Conservation (phyloP, 768 basidiomycete species). For the Rhizopogon sp. region DNA sequence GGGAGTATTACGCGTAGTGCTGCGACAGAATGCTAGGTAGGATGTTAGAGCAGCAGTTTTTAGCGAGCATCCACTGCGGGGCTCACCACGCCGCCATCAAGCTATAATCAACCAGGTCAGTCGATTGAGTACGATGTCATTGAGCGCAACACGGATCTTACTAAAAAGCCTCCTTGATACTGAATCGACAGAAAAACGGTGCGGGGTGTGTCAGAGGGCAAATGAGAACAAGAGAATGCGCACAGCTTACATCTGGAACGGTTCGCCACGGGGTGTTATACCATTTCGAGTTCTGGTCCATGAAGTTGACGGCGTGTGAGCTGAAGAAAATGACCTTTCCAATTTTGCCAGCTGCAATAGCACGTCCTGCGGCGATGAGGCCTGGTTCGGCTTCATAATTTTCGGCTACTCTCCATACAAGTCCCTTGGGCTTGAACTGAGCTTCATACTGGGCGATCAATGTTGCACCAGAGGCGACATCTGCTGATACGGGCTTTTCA, state of each 20-base stretch:
- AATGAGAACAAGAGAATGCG: background rate
- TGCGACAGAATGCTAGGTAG: conserved; percentile 57
- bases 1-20: conserved; percentile 59
- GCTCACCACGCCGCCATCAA: conserved; percentile 76
- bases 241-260: conserved; percentile 61
- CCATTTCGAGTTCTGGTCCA: conserved; percentile 65
- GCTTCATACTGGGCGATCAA: conserved; percentile 65
- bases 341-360: conserved; percentile 56
- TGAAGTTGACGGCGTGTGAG: conserved; percentile 42
- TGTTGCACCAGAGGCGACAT: conserved; percentile 55
- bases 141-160: conserved; percentile 31
- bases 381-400: conserved; percentile 70
- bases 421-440: conserved; percentile 58
- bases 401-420: conserved; percentile 81
- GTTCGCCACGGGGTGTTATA: conserved; percentile 84
- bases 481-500: conserved; percentile 82
- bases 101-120: conserved; percentile 30
- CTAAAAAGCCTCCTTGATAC: conserved; percentile 82
- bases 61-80: too few relatives aligned
- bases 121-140: background rate
- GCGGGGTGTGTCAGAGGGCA: background rate
- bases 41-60: background rate
- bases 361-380: conserved; percentile 34
- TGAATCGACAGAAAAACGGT: conserved; percentile 16
- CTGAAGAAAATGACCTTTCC: conserved; percentile 71